Evolutionary conservation across 768 basidiomycete genomes (phyloP).

Genomic region (Auricularia auricula-judae): DNA sequence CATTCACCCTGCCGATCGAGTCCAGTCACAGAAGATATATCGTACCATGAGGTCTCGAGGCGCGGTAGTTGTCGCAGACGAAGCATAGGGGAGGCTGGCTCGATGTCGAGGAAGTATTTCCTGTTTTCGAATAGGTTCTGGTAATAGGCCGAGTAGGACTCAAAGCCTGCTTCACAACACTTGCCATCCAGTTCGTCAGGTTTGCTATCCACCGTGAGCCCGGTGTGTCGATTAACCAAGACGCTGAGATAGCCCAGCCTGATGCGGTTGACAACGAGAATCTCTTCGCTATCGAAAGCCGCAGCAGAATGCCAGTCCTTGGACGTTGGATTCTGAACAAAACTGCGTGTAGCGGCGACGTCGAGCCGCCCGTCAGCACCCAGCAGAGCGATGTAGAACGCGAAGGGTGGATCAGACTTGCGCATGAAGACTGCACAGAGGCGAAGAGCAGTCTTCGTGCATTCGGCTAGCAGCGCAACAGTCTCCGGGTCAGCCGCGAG

Average conservation of each 20-base stretch:
- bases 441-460: not conserved
- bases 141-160: not conserved
- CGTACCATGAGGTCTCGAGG: not conserved
- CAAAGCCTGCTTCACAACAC: not conserved
- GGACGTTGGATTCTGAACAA: not conserved
- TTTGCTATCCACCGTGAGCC: not conserved
- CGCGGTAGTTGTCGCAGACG: not conserved
- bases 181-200: not conserved
- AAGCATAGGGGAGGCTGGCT: not conserved
- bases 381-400: conserved; percentile 60
- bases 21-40: not conserved
- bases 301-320: conserved; percentile 1
- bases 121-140: not conserved
- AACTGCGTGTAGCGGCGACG: conserved; percentile 36
- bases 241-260: not conserved
- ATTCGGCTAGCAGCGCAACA: not conserved
- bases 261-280: not conserved
- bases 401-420: conserved; percentile 31
- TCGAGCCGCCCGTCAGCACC: conserved; percentile 39
- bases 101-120: not conserved
- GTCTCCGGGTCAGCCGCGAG: not conserved
- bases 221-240: not conserved
- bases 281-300: not conserved
- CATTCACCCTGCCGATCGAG: not conserved
- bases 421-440: not conserved